Evolutionary conservation across 805 yeast genomes (phyloP).

Genomic region (Nematodospora valgi): DNA sequence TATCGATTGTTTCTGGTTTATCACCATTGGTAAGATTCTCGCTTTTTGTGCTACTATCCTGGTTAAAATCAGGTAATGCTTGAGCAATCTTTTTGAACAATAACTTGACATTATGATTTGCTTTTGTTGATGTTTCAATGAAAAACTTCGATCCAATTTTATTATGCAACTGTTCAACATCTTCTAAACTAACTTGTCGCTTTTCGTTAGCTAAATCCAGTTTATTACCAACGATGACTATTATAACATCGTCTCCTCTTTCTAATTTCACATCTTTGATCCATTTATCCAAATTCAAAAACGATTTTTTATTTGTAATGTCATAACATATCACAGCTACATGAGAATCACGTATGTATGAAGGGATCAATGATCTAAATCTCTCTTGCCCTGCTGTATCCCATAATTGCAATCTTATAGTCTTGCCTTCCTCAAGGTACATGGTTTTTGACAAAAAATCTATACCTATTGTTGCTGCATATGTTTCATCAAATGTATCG

Average conservation of each 20-base stretch:
- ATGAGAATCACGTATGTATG: conserved; percentile 91
- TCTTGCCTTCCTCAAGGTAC: conserved; percentile 89
- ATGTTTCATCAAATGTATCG: conserved; percentile 94
- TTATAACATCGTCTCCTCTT: conserved; percentile 84
- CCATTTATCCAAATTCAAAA: conserved; percentile 86
- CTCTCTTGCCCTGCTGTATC: conserved; percentile 98
- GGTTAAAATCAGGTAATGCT: conserved; percentile 74
- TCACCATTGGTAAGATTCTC: conserved; percentile 16
- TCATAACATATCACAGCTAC: conserved; percentile 98
- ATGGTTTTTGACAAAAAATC: conserved; percentile 92
- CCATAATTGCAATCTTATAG: conserved; percentile 93
- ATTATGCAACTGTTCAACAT: conserved; percentile 76
- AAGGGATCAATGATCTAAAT: conserved; percentile 90
- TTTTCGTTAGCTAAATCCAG: conserved; percentile 68
- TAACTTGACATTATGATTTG: conserved; percentile 88
- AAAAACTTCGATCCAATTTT: conserved; percentile 72
- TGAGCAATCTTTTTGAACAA: conserved; percentile 89
- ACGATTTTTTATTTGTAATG: conserved; percentile 80
- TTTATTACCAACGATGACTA: conserved; percentile 91
- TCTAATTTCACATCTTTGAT: conserved; percentile 91
- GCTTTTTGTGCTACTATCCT: conserved; percentile 8
- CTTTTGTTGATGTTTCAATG: conserved; percentile 92
- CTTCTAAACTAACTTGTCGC: conserved; percentile 78
- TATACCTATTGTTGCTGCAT: conserved; percentile 95
- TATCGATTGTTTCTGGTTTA: conserved; percentile 36